Percentiles rank a stretch among this genome's conserved stretches.
phyloP scores from a whole-genome alignment of 2,329 filamentous ascomycete species.

The Dothiorella sarmentorum region DNA sequence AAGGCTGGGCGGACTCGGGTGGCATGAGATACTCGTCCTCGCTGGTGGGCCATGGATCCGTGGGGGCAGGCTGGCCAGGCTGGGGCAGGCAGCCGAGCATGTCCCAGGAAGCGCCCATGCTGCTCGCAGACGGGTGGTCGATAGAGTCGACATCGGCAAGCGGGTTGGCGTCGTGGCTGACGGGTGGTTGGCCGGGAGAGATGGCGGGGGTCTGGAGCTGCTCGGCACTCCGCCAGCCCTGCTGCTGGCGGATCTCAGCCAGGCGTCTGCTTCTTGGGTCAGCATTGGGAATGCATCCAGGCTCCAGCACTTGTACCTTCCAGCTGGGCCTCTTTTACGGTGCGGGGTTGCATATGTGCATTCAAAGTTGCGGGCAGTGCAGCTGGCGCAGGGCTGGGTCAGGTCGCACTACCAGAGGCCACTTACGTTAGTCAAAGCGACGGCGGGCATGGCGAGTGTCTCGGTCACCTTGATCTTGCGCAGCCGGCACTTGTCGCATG shows the following conservation, averaged over 20 bases:
- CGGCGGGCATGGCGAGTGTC: not conserved
- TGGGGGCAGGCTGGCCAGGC: not conserved
- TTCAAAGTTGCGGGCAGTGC: conserved; percentile 9
- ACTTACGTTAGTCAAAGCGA: not conserved
- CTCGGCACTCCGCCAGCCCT: conserved; percentile 1
- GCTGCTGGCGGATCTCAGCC: conserved; percentile 11
- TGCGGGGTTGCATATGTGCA: conserved; percentile 13
- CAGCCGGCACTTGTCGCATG: conserved; percentile 14
- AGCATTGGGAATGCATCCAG: too few relatives aligned
- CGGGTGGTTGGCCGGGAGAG: not conserved
- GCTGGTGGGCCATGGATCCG: not conserved
- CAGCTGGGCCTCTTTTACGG: conserved; percentile 10
- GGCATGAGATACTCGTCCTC: conserved; percentile 9
- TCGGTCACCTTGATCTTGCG: conserved; percentile 13
- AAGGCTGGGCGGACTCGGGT: not conserved
- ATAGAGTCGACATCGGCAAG: not conserved
- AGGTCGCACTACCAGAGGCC: conserved; percentile 13
- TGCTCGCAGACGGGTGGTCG: not conserved
- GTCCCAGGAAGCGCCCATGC: conserved; percentile 2
- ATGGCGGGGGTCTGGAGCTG: conserved; percentile 10
- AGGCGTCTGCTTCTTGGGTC: conserved; percentile 13
- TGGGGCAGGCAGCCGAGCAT: conserved; percentile 1
- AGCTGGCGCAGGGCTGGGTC: conserved; percentile 14
- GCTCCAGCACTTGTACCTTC: not conserved
- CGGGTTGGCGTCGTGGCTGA: not conserved